Evolutionary conservation across 441 rosid genomes (phyloP).

Genomic region (Eruca vesicaria): DNA sequence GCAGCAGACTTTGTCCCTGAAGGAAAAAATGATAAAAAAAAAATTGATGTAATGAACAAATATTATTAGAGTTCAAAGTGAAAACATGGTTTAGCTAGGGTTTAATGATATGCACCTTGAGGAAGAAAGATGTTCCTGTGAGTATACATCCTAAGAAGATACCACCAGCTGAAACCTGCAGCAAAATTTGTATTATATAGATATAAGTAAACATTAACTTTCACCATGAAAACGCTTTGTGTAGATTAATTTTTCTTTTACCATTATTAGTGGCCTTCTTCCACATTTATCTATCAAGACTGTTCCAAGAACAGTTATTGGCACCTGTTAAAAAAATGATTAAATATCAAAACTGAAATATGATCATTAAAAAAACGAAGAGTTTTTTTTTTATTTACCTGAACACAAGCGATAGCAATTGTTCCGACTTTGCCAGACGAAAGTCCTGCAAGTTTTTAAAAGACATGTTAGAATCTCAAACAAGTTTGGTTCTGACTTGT

Average conservation of each 20-base stretch:
- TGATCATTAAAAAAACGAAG: background rate
- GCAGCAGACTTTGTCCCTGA: slow-evolving; percentile 58
- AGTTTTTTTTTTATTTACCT: slow-evolving; percentile 47
- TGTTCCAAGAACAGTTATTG: slow-evolving; percentile 76
- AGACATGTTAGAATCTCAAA: background rate
- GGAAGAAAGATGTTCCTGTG: slow-evolving; percentile 70
- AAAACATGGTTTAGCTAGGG: slow-evolving; percentile 3
- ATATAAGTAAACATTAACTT: background rate
- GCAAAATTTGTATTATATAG: background rate
- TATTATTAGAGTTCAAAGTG: background rate
- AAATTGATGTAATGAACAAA: background rate
- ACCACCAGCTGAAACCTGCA: slow-evolving; percentile 73
- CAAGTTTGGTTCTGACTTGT: background rate
- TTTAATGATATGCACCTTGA: slow-evolving; percentile 46
- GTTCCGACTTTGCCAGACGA: slow-evolving; percentile 79
- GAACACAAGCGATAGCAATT: slow-evolving; percentile 77
- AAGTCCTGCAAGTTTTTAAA: slow-evolving; percentile 51
- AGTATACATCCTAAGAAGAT: slow-evolving; percentile 72
- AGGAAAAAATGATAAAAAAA: background rate
- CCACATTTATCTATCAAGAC: slow-evolving; percentile 74
- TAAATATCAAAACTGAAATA: background rate
- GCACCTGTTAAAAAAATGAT: slow-evolving; percentile 49
- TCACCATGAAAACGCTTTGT: background rate
- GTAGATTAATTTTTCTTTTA: slow-evolving; percentile 27
- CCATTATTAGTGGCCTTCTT: slow-evolving; percentile 90